These are phyloP conservation scores for Saturnispora saitoi DNA, from an alignment of 805 yeast species.

Conservation along the genomic window DNA sequence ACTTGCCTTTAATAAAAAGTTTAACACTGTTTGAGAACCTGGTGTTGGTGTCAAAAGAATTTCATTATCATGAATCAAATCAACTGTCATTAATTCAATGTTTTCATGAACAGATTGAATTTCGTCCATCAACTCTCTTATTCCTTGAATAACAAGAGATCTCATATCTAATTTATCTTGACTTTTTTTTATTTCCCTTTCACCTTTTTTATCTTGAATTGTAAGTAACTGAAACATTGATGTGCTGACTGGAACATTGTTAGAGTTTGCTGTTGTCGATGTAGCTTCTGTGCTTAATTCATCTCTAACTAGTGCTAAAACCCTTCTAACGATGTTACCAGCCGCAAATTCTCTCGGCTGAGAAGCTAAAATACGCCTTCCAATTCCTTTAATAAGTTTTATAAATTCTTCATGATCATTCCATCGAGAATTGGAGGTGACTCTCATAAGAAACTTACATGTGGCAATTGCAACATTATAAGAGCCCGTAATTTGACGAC, in stretches of 20 bases:
- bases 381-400: conserved; percentile 62
- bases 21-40: conserved; percentile 78
- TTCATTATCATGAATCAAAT: conserved; percentile 89
- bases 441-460: conserved; percentile 78
- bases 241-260: conserved; percentile 49
- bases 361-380: conserved; percentile 60
- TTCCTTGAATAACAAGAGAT: conserved; percentile 83
- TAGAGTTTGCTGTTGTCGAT: background rate
- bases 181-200: conserved; percentile 13
- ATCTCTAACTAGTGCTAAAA: conserved; percentile 78
- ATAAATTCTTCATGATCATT: conserved; percentile 65
- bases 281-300: conserved; percentile 49
- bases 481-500: conserved; percentile 79
- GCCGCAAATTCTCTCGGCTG: conserved; percentile 84
- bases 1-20: conserved; percentile 78
- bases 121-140: conserved; percentile 87
- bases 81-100: conserved; percentile 83
- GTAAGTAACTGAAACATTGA: conserved; percentile 83
- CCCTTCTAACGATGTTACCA: conserved; percentile 87
- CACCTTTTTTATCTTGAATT: conserved; percentile 24
- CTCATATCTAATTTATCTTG: conserved; percentile 51
- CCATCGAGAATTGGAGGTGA: conserved; percentile 88
- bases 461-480: conserved; percentile 78
- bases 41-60: conserved; percentile 89
- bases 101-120: conserved; percentile 84